phyloP scores from a whole-genome alignment of 768 basidiomycete genomes.

The Daedalea quercina region DNA sequence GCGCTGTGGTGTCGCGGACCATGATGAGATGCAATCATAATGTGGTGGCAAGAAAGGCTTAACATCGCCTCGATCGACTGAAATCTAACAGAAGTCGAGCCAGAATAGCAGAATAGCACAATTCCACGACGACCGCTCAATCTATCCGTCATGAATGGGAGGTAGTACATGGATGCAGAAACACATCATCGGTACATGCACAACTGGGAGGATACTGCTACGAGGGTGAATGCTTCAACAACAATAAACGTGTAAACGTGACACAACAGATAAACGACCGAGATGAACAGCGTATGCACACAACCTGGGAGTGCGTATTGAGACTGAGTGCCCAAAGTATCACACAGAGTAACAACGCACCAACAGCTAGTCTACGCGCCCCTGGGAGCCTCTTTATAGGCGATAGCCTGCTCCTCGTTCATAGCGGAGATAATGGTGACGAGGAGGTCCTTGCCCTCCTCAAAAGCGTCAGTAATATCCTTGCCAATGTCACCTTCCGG shows the following conservation, averaged over 20 bases:
- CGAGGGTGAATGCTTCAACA: conserved; percentile 15
- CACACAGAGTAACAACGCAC: background rate
- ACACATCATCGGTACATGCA: conserved; percentile 17
- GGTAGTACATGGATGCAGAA: conserved; percentile 5
- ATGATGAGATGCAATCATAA: no score
- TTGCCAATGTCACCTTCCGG: conserved; percentile 81
- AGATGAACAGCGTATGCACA: conserved; percentile 6
- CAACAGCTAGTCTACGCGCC: conserved; percentile 24
- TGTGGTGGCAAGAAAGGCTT: no score
- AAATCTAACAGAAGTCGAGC: no score
- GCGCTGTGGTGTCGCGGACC: no score
- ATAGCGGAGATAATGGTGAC: conserved; percentile 87
- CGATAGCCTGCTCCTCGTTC: conserved; percentile 90
- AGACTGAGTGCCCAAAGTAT: background rate
- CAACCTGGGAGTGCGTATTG: background rate
- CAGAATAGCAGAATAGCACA: background rate
- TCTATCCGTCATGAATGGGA: background rate
- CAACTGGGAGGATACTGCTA: conserved; percentile 17
- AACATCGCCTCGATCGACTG: no score
- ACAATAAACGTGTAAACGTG: conserved; percentile 12
- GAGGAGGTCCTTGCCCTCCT: conserved; percentile 81
- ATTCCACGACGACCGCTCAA: background rate
- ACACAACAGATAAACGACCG: conserved; percentile 16
- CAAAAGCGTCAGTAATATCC: conserved; percentile 63
- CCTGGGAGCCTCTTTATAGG: conserved; percentile 86